Percentiles rank a stretch among this genome's conserved stretches.
Conservation (phyloP, 108 stramenopile species). For the Nannochloropsis gaditana region DNA sequence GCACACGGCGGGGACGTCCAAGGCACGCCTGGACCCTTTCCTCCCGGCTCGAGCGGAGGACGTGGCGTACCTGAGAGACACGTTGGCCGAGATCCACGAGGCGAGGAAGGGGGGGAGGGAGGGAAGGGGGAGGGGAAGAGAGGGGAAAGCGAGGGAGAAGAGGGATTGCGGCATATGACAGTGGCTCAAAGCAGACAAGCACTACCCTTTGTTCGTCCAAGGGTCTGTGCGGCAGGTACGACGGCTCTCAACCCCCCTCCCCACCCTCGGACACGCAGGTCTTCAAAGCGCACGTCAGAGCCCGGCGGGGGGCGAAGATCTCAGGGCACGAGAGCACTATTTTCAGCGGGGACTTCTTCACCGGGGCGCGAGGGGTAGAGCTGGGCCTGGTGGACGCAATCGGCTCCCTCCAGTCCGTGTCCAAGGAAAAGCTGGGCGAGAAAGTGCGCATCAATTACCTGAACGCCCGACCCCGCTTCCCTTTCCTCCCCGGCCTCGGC, state of each 20-base stretch:
- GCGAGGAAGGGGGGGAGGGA: not conserved
- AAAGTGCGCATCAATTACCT: not conserved
- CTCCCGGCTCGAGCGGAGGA: not conserved
- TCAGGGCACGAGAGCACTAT: not conserved
- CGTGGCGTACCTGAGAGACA: not conserved
- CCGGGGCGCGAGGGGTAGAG: not conserved
- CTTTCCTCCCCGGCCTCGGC: not conserved
- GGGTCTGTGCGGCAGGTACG: too few species aligned
- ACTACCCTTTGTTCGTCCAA: too few species aligned
- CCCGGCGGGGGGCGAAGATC: not conserved
- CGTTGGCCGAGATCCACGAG: slow-evolving; percentile 1
- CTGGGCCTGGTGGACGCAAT: not conserved
- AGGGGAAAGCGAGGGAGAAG: too few species aligned
- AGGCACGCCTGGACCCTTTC: slow-evolving; percentile 2
- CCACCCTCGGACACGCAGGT: not conserved
- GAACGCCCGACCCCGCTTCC: not conserved
- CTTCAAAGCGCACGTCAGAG: not conserved
- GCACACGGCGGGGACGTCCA: slow-evolving; percentile 16
- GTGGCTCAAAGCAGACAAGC: too few species aligned
- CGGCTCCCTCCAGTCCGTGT: not conserved
- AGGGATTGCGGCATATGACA: too few species aligned
- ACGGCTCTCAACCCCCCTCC: not conserved
- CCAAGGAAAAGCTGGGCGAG: not conserved
- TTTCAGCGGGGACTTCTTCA: not conserved
- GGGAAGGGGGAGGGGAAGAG: not conserved